Evolutionary conservation across 2,329 filamentous ascomycete genomes (phyloP).

Genomic region (Pyrenochaeta sp.): DNA sequence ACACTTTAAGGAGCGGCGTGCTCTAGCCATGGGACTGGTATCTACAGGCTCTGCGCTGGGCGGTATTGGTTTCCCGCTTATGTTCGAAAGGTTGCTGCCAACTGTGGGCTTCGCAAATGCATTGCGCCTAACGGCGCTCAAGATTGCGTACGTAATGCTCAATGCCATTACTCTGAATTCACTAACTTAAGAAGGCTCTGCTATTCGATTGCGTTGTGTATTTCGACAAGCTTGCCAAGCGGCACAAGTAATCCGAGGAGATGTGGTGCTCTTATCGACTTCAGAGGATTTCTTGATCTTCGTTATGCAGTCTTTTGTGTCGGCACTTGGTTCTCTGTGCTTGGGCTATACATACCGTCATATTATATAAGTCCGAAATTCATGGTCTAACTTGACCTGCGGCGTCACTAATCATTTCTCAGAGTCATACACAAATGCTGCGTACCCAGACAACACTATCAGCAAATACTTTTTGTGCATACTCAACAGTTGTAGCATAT

Average conservation of each 20-base stretch:
- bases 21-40: slow-evolving; percentile 54
- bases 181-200: slow-evolving; percentile 59
- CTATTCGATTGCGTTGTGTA: slow-evolving; percentile 51
- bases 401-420: slow-evolving; percentile 54
- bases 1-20: slow-evolving; percentile 55
- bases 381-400: no score
- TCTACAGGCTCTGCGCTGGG: slow-evolving; percentile 51
- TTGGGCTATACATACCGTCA: slow-evolving; percentile 41
- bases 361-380: slow-evolving; percentile 47
- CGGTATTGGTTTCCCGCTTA: slow-evolving; percentile 65
- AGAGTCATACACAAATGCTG: slow-evolving; percentile 68
- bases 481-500: slow-evolving; percentile 61
- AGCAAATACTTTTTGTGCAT: slow-evolving; percentile 57
- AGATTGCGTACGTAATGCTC: slow-evolving; percentile 28
- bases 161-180: slow-evolving; percentile 57
- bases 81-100: slow-evolving; percentile 64
- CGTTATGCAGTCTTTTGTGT: slow-evolving; percentile 41
- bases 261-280: slow-evolving; percentile 41
- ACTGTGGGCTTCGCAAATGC: slow-evolving; percentile 68
- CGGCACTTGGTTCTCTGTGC: slow-evolving; percentile 38
- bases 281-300: slow-evolving; percentile 42
- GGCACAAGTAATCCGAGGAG: slow-evolving; percentile 23
- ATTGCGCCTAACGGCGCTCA: slow-evolving; percentile 69
- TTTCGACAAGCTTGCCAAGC: slow-evolving; percentile 37
- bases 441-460: slow-evolving; percentile 57